Percentiles rank a stretch among this genome's conserved stretches.
These are phyloP conservation scores for Strobilomyces echinocephalus DNA, from an alignment of 768 basidiomycete species.

Conservation along the genomic window DNA sequence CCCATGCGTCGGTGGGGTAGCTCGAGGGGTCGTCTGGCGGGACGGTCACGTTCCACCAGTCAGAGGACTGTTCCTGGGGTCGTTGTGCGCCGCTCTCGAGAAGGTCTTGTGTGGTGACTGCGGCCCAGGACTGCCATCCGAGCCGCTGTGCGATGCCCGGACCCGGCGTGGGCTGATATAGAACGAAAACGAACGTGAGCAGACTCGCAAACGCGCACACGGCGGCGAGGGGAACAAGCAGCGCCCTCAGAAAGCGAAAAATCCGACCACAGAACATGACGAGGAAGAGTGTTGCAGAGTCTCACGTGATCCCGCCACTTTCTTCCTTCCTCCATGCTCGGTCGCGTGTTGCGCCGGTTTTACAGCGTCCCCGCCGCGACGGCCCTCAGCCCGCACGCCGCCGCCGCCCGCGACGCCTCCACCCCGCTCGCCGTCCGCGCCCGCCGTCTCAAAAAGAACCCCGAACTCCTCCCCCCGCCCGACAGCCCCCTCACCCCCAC, in stretches of 20 bases:
- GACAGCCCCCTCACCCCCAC: conserved; percentile 59
- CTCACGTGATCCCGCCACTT: background rate
- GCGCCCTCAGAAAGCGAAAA: conserved; percentile 48
- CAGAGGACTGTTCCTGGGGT: conserved; percentile 6
- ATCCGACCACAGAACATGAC: conserved; percentile 32
- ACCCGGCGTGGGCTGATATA: conserved; percentile 74
- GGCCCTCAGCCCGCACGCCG: conserved; percentile 45
- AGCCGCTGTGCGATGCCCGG: conserved; percentile 68
- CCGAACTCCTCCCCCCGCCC: conserved; percentile 33
- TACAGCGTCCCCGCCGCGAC: conserved; percentile 38
- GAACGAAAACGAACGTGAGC: conserved; percentile 72
- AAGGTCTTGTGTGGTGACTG: conserved; percentile 37
- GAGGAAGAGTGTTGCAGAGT: too few relatives aligned
- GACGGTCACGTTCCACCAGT: conserved; percentile 18
- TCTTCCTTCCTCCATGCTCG: too few relatives aligned
- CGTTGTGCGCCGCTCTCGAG: background rate
- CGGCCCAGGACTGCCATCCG: conserved; percentile 89
- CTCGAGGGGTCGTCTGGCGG: conserved; percentile 50
- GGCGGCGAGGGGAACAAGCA: conserved; percentile 55
- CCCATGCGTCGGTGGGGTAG: conserved; percentile 62
- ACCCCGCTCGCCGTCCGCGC: conserved; percentile 70
- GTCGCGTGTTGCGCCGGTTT: conserved; percentile 34
- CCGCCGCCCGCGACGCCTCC: conserved; percentile 58
- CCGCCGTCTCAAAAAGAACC: conserved; percentile 53
- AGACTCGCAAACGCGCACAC: conserved; percentile 65